Conservation (phyloP, 805 yeast species). For the Saccharomycopsis fodiens region DNA sequence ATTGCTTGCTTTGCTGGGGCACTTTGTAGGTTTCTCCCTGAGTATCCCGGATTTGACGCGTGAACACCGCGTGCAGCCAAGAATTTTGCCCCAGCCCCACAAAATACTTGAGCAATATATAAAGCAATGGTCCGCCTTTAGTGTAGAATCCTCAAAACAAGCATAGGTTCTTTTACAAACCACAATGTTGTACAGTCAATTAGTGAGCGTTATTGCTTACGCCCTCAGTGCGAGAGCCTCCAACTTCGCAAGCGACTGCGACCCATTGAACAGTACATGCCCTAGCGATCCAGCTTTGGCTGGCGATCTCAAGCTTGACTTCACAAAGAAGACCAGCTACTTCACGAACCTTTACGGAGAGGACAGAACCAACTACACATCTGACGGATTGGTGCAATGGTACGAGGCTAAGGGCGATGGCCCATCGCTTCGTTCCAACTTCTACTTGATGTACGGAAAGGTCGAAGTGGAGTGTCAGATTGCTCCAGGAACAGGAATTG, state of each 20-base stretch:
- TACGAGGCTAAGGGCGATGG: slow-evolving; percentile 46
- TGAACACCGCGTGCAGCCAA: too few species aligned
- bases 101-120: too few species aligned
- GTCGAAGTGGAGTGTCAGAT: slow-evolving; percentile 52
- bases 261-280: slow-evolving; percentile 23
- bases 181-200: too few species aligned
- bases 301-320: slow-evolving; percentile 36
- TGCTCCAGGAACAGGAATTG: slow-evolving; percentile 57
- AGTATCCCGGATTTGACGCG: too few species aligned
- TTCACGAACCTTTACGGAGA: slow-evolving; percentile 24
- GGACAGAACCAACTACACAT: slow-evolving; percentile 30
- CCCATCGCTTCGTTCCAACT: slow-evolving; percentile 55
- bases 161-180: too few species aligned
- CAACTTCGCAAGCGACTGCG: slow-evolving; percentile 16
- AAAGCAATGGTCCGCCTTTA: too few species aligned
- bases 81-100: too few species aligned
- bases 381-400: slow-evolving; percentile 45
- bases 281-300: slow-evolving; percentile 45
- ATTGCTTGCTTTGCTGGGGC: too few species aligned
- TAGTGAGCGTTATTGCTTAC: too few species aligned
- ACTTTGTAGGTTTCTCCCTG: too few species aligned
- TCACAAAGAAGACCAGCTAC: slow-evolving; percentile 31
- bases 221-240: too few species aligned
- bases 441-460: slow-evolving; percentile 67
- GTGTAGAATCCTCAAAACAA: too few species aligned